phyloP scores from a whole-genome alignment of 805 yeast species.

The Saccharomycopsis javanensis region DNA sequence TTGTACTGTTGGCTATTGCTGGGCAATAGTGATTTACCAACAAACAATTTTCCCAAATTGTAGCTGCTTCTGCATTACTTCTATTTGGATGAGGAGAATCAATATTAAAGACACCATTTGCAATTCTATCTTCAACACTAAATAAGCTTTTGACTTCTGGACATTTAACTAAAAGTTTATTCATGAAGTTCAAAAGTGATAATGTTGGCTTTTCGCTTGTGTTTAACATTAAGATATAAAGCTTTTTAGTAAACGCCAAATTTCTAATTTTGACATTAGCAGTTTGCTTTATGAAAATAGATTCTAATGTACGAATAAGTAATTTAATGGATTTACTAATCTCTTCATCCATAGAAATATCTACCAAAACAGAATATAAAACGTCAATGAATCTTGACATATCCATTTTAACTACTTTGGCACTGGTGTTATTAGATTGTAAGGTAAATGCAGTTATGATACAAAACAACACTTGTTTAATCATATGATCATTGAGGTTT shows the following conservation, averaged over 20 bases:
- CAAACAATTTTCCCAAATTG: constrained; percentile 79
- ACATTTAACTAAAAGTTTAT: constrained; percentile 61
- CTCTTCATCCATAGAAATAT: constrained; percentile 68
- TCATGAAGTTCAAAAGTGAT: constrained; percentile 69
- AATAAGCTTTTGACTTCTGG: constrained; percentile 67
- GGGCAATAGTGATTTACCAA: constrained; percentile 81
- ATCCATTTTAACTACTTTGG: constrained; percentile 68
- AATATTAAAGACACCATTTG: constrained; percentile 66
- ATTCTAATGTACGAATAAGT: constrained; percentile 65
- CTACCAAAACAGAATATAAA: constrained; percentile 58
- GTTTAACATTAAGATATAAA: constrained; percentile 57
- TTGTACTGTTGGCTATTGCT: constrained; percentile 58
- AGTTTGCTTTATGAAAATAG: constrained; percentile 66
- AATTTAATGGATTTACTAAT: constrained; percentile 83
- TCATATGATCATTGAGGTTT: constrained; percentile 35
- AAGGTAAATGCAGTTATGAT: constrained; percentile 85
- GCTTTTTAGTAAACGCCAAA: constrained; percentile 71
- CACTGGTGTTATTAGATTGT: constrained; percentile 50
- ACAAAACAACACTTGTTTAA: constrained; percentile 65
- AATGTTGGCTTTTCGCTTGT: constrained; percentile 83
- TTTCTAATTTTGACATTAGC: constrained; percentile 62
- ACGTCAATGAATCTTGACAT: constrained; percentile 70
- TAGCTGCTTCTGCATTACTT: constrained; percentile 79
- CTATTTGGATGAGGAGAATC: constrained; percentile 61
- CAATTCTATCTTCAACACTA: constrained; percentile 80